phyloP scores from a whole-genome alignment of 1,139 yeast species.

The Geotrichum candidum region DNA sequence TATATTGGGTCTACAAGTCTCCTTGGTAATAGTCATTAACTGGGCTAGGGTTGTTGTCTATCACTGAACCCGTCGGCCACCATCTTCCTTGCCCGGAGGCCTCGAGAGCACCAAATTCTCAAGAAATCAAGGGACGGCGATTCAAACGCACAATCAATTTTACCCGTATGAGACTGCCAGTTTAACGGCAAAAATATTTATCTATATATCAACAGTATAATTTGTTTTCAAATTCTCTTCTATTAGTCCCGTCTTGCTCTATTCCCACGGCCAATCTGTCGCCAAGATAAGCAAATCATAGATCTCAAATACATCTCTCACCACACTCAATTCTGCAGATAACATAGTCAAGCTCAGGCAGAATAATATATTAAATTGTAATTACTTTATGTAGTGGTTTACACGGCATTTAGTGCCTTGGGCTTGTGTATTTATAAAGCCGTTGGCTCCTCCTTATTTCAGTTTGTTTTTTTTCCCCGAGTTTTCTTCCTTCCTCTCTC shows the following conservation, averaged over 20 bases:
- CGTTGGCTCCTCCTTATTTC: neutral
- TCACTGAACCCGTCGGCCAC: neutral
- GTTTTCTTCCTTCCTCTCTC: neutral
- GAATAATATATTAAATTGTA: too few species aligned
- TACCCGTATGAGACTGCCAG: too few species aligned
- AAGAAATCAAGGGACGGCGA: neutral
- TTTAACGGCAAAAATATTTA: neutral
- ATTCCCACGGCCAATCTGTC: neutral
- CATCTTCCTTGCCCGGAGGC: neutral
- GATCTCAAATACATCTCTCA: neutral
- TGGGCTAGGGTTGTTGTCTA: neutral
- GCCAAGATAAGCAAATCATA: neutral
- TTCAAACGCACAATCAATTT: neutral
- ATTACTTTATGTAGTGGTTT: neutral
- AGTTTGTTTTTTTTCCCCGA: neutral
- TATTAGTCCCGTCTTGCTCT: neutral
- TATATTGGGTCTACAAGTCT: neutral
- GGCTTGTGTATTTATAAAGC: neutral
- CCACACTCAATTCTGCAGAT: neutral
- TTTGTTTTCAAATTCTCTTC: neutral
- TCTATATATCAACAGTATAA: neutral
- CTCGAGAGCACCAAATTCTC: neutral
- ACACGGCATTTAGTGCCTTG: neutral
- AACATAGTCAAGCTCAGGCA: neutral
- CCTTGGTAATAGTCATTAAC: neutral